phyloP scores from a whole-genome alignment of 257 asterid genomes.

The Solanum bulbocastanum region DNA sequence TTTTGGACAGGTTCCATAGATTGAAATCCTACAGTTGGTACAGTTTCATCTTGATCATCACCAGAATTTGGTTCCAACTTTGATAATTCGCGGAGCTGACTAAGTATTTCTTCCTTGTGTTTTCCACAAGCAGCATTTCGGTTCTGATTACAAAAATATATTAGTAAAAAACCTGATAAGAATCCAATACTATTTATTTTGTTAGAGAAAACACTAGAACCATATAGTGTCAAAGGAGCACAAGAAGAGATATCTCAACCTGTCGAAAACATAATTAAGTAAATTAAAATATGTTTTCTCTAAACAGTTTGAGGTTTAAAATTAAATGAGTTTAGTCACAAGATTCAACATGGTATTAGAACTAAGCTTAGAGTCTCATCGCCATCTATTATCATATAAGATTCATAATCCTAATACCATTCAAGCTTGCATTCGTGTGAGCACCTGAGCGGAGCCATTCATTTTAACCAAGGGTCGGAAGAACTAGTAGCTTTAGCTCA shows the following conservation, averaged over 20 bases:
- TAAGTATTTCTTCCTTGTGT: constrained; percentile 67
- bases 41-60: constrained; percentile 34
- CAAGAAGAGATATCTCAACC: neutral
- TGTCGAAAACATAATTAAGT: neutral
- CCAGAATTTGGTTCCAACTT: constrained; percentile 46
- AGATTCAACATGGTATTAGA: neutral
- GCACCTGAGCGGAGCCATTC: neutral
- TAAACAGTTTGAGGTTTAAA: neutral
- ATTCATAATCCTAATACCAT: neutral
- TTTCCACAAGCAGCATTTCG: constrained; percentile 82
- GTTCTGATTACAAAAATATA: constrained; percentile 32
- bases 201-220: neutral
- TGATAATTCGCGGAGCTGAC: constrained; percentile 69
- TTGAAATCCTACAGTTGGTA: constrained; percentile 20
- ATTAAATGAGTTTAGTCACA: neutral
- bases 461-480: neutral
- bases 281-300: neutral
- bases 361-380: neutral
- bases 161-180: neutral
- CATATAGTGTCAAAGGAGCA: neutral
- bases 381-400: neutral
- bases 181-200: neutral
- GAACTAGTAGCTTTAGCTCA: neutral
- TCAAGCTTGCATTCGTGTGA: neutral
- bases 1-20: constrained; percentile 21